Conservation (phyloP, 2,329 filamentous ascomycete genomes). For the Alternaria gansuensis region DNA sequence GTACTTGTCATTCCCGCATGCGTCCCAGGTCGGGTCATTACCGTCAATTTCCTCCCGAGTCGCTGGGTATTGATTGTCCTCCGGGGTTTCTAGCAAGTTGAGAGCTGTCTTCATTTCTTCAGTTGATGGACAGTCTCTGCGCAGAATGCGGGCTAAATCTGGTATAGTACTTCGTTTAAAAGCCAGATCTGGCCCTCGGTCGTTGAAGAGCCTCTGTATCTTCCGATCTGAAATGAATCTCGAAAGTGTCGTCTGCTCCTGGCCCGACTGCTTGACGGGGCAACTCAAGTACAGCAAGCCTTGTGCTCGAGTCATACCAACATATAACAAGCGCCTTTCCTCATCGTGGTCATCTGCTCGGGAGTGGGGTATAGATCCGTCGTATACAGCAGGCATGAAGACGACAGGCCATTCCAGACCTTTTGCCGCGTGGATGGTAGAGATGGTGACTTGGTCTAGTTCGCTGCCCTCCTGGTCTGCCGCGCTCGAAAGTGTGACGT, state of each 20-base stretch:
- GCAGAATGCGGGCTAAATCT: constrained; percentile 75
- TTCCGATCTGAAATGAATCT: constrained; percentile 70
- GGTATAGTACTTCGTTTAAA: constrained; percentile 70
- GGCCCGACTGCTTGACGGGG: constrained; percentile 71
- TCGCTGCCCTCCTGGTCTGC: constrained; percentile 72
- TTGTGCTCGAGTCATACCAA: constrained; percentile 95
- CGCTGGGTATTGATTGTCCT: constrained; percentile 50
- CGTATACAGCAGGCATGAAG: constrained; percentile 88
- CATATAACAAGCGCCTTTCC: constrained; percentile 87
- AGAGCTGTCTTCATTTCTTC: constrained; percentile 36
- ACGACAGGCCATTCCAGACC: constrained; percentile 96
- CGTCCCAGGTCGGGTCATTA: constrained; percentile 34
- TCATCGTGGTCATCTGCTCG: constrained; percentile 86
- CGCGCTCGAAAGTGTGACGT: constrained; percentile 75
- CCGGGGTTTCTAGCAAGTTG: constrained; percentile 38
- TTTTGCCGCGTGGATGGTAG: constrained; percentile 95
- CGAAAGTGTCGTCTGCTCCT: constrained; percentile 71
- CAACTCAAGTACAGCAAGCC: constrained; percentile 85
- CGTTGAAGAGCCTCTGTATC: constrained; percentile 64
- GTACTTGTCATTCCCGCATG: constrained; percentile 23
- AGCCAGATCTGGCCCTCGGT: constrained; percentile 69
- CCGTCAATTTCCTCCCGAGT: constrained; percentile 49
- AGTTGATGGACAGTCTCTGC: constrained; percentile 67
- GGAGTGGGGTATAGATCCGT: constrained; percentile 89
- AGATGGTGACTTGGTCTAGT: constrained; percentile 79